Evolutionary conservation across 192 early-diverging fungal species (phyloP), one percentile per base, ranked within the genome.

Genomic region (Linnemannia zychae): DNA sequence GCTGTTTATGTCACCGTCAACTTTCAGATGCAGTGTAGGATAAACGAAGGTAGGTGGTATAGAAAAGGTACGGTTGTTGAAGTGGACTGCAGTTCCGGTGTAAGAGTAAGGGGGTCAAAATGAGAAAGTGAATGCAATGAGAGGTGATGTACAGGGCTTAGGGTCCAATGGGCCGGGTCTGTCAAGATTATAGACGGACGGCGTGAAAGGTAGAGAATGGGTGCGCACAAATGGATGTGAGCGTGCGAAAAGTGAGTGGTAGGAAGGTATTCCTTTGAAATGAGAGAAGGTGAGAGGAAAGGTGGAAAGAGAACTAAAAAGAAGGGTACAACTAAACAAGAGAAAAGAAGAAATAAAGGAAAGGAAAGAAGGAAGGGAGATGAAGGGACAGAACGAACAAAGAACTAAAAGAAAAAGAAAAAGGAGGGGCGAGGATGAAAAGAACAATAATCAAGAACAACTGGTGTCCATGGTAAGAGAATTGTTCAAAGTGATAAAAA

Each of bases 341-440:
- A n/a, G 47, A 50, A 28, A 65, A 69, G 72, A 71, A 38, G 47
- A 48, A 72, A 74, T 47, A 33, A 47, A 28, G 28, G 70, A 20
- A 31, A 34, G 71, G 49, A 60, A n/a, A 46, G 33, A 66, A 34
- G 40, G 36, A 44, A 74, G 53, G 16, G 34, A 67, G 40, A n/a
- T 2, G 34, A 67, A 38, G 15, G 7, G 52, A 48, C 67, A 18
- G 31, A 47, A 24, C 16, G 44, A 24, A 7, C 13, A 33, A 69
- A 4, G 34, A 20, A 47, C 5, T 11, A 33, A 9, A 66, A 69
- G 4, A 53, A 38, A 34, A 46, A 22, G 49, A 47, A 18, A 38
- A 52, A 4, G 33, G 33, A 15, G 20, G 1, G 72, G 49, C 31
- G 16, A 20, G n/a, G 4, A 34, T 18, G 72, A 49, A 57, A 7